Percentiles rank a stretch among this genome's conserved stretches.
These are phyloP conservation scores for Erysiphe neolycopersici DNA, from an alignment of 2,329 filamentous ascomycete species.

Conservation along the genomic window DNA sequence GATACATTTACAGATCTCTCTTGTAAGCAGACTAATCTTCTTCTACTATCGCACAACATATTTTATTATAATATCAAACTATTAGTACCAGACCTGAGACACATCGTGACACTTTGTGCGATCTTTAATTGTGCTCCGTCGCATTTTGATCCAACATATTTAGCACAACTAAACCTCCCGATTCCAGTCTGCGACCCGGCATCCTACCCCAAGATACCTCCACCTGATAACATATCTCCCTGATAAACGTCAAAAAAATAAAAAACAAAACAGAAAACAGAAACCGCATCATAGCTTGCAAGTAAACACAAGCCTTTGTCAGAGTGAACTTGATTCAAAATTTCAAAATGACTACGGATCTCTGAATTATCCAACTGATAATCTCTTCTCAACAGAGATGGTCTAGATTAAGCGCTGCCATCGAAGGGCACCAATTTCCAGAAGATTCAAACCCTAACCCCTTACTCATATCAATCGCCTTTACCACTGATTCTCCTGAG, in stretches of 20 bases:
- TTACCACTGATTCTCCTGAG: no score
- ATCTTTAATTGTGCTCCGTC: no score
- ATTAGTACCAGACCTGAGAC: not conserved
- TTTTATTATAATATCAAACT: not conserved
- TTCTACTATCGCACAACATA: not conserved
- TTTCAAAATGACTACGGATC: not conserved
- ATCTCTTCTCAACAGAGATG: not conserved
- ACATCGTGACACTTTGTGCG: no score
- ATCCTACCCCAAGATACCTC: not conserved
- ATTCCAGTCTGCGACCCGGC: not conserved
- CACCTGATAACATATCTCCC: not conserved
- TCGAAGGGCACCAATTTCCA: no score
- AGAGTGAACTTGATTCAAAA: not conserved
- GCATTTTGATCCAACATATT: no score
- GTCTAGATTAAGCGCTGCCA: no score
- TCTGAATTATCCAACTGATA: not conserved
- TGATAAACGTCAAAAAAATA: not conserved
- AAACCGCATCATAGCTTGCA: not conserved
- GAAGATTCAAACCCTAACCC: no score
- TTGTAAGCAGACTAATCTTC: not conserved
- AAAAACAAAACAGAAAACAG: not conserved
- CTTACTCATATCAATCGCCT: no score
- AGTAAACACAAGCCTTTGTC: not conserved
- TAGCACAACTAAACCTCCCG: not conserved
- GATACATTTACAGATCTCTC: not conserved